phyloP scores from a whole-genome alignment of 2,329 filamentous ascomycete genomes.

The Fusarium bactridioides region DNA sequence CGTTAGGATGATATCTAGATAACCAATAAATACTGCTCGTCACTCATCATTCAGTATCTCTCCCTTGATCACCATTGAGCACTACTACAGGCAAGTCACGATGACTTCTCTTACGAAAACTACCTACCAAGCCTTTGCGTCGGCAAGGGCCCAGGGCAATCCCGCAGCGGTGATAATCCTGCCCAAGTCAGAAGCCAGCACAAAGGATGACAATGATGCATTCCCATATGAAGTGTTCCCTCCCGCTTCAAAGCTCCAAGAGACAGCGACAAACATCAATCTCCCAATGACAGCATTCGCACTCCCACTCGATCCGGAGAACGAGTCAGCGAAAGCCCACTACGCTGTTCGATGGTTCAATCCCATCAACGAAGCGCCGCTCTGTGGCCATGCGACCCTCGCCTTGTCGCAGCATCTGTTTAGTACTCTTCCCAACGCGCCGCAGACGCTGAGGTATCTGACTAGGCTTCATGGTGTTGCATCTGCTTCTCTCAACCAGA shows the following conservation, averaged over 20 bases:
- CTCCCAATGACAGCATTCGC: neutral
- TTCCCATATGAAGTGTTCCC: neutral
- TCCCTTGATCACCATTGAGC: accelerated
- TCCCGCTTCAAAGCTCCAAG: neutral
- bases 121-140: neutral
- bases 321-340: neutral
- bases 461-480: constrained; percentile 4
- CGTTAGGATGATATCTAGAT: neutral
- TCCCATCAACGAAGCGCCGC: neutral
- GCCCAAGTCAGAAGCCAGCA: neutral
- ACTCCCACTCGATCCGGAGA: neutral
- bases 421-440: neutral
- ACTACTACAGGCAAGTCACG: accelerated
- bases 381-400: constrained; percentile 1
- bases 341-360: constrained; percentile 15
- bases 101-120: neutral
- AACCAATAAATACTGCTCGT: neutral
- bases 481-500: neutral
- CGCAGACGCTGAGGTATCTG: neutral
- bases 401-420: constrained; percentile 2
- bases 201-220: no score
- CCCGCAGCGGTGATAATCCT: constrained; percentile 1
- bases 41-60: accelerated
- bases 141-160: neutral
- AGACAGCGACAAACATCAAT: neutral